phyloP scores from a whole-genome alignment of 1,284 basidiomycete genomes.

The Afroboletus lepidellus region DNA sequence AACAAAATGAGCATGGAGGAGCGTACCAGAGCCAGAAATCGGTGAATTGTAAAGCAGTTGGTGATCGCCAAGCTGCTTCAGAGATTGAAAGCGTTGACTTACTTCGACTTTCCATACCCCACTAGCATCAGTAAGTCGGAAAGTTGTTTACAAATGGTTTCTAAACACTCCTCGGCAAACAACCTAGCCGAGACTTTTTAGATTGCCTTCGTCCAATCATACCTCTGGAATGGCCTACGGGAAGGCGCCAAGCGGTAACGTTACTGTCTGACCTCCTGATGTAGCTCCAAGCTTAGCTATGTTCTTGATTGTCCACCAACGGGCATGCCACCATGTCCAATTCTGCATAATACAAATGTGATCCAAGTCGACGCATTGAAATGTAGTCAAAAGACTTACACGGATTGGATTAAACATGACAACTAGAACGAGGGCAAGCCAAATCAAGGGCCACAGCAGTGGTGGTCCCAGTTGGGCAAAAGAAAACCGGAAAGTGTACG shows the following conservation, averaged over 20 bases:
- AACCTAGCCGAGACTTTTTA: too few relatives aligned
- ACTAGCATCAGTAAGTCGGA: too few relatives aligned
- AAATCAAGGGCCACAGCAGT: constrained; percentile 78
- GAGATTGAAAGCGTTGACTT: too few relatives aligned
- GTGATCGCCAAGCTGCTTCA: background rate
- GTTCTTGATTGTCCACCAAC: constrained; percentile 79
- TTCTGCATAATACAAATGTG: constrained; percentile 8
- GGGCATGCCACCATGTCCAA: constrained; percentile 36
- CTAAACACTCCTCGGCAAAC: too few relatives aligned
- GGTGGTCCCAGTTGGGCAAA: constrained; percentile 63
- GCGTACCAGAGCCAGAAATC: constrained; percentile 82
- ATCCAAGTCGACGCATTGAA: background rate
- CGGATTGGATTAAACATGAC: constrained; percentile 80
- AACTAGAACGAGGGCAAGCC: constrained; percentile 66
- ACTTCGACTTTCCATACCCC: too few relatives aligned
- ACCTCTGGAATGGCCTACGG: too few relatives aligned
- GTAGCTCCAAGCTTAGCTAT: constrained; percentile 59
- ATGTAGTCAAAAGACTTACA: constrained; percentile 36
- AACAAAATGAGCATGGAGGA: constrained; percentile 17
- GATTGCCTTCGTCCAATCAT: too few relatives aligned
- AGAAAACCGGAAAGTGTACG: constrained; percentile 84
- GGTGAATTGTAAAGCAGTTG: constrained; percentile 48
- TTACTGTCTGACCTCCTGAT: too few relatives aligned
- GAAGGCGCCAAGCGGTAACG: constrained; percentile 24
- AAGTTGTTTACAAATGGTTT: too few relatives aligned